Evolutionary conservation across 371 early-diverging fungal species (phyloP).

Genomic region (Circinella umbellata): DNA sequence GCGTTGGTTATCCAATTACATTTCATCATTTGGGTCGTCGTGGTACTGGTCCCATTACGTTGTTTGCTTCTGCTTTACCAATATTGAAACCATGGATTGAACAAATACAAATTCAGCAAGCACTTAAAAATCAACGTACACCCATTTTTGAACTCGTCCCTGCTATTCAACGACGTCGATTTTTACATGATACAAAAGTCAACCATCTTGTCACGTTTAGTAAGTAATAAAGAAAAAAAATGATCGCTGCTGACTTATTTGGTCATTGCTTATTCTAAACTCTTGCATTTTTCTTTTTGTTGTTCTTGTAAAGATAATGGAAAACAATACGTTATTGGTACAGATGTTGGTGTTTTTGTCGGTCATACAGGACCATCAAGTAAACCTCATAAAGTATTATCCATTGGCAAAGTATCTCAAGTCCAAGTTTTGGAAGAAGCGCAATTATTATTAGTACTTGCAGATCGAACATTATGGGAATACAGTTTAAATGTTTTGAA

Average conservation of each 20-base stretch:
- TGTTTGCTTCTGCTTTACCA: slow-evolving; percentile 76
- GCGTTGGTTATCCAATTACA: slow-evolving; percentile 65
- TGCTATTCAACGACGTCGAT: slow-evolving; percentile 28
- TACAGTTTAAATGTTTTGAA: slow-evolving; percentile 43
- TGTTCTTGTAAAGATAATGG: slow-evolving; percentile 27
- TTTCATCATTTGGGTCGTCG: slow-evolving; percentile 80
- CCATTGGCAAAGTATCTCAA: slow-evolving; percentile 37
- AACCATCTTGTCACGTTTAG: slow-evolving; percentile 48
- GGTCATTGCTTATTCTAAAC: too few relatives aligned
- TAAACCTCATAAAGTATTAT: slow-evolving; percentile 38
- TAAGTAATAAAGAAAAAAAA: slow-evolving; percentile 21
- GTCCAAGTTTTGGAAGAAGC: slow-evolving; percentile 43
- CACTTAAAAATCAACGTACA: slow-evolving; percentile 53
- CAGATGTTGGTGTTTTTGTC: slow-evolving; percentile 50
- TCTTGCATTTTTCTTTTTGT: too few relatives aligned
- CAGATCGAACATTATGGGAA: slow-evolving; percentile 45
- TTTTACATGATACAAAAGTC: slow-evolving; percentile 27
- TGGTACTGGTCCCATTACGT: slow-evolving; percentile 58
- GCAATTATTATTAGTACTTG: slow-evolving; percentile 41
- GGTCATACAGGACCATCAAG: slow-evolving; percentile 33
- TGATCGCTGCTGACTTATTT: too few relatives aligned
- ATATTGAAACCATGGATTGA: slow-evolving; percentile 86
- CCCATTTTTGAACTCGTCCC: slow-evolving; percentile 66
- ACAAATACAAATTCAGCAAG: slow-evolving; percentile 75
- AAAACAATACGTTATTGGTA: slow-evolving; percentile 45